These are phyloP conservation scores for Coemansia aciculifera DNA, from an alignment of 192 early-diverging fungal species.

Conservation along the genomic window DNA sequence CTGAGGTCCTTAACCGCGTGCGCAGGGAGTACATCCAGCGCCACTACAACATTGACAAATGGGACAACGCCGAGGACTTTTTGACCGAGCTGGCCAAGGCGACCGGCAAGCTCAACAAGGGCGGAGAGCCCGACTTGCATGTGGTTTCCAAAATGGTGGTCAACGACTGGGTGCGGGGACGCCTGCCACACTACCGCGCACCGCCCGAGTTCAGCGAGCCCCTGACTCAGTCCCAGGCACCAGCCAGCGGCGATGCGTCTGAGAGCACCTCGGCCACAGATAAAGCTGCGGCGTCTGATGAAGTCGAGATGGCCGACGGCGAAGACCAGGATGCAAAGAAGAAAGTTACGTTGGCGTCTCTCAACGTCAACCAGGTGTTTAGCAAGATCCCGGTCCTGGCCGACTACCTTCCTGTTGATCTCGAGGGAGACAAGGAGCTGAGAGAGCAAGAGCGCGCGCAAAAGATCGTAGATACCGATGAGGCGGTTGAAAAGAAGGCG, in stretches of 20 bases:
- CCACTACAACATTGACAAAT: slow-evolving; percentile 87
- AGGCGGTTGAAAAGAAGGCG: slow-evolving; percentile 19
- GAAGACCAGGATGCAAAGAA: slow-evolving; percentile 13
- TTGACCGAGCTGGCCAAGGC: slow-evolving; percentile 82
- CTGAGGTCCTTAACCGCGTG: slow-evolving; percentile 76
- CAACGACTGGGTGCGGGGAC: slow-evolving; percentile 98
- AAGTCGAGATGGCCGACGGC: slow-evolving; percentile 29
- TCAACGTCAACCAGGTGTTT: slow-evolving; percentile 83
- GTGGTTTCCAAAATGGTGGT: slow-evolving; percentile 96
- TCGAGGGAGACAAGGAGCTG: slow-evolving; percentile 64
- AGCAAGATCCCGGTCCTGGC: slow-evolving; percentile 87
- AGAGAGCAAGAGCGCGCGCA: slow-evolving; percentile 60
- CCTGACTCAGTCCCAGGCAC: slow-evolving; percentile 1
- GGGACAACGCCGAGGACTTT: slow-evolving; percentile 89
- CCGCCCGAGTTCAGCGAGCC: slow-evolving; percentile 66
- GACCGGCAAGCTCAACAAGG: slow-evolving; percentile 90
- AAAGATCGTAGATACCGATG: slow-evolving; percentile 53
- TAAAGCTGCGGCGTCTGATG: slow-evolving; percentile 22
- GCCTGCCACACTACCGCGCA: slow-evolving; percentile 90
- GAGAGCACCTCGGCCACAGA: slow-evolving; percentile 7
- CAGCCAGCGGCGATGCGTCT: not conserved
- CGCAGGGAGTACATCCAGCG: slow-evolving; percentile 87
- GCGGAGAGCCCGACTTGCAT: slow-evolving; percentile 91
- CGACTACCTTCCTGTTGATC: slow-evolving; percentile 82
- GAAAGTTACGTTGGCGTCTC: slow-evolving; percentile 25